These are phyloP conservation scores for Mucor plumbeus DNA, from an alignment of 371 early-diverging fungal species.

Conservation along the genomic window DNA sequence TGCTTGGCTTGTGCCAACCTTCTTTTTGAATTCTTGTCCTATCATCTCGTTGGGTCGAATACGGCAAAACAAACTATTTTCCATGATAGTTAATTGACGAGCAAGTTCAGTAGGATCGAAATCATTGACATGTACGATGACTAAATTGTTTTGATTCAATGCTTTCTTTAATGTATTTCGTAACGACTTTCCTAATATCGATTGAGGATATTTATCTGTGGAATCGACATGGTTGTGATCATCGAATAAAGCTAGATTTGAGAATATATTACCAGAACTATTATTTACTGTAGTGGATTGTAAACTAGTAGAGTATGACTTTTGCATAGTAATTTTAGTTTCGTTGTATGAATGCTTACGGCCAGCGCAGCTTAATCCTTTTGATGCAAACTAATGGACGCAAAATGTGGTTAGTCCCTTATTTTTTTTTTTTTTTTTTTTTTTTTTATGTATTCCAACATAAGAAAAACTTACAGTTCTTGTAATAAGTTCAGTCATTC, in stretches of 20 bases:
- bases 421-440: not conserved
- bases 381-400: slow-evolving; percentile 21
- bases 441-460: no score
- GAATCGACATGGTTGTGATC: slow-evolving; percentile 28
- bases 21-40: slow-evolving; percentile 62
- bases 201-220: slow-evolving; percentile 29
- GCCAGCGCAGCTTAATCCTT: slow-evolving; percentile 13
- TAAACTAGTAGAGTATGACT: slow-evolving; percentile 20
- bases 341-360: slow-evolving; percentile 20
- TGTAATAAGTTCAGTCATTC: slow-evolving; percentile 46
- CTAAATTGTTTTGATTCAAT: slow-evolving; percentile 20
- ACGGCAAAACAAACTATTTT: slow-evolving; percentile 59
- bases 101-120: slow-evolving; percentile 80
- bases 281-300: slow-evolving; percentile 29
- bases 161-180: slow-evolving; percentile 44
- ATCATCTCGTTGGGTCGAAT: slow-evolving; percentile 73
- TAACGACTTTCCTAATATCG: slow-evolving; percentile 37
- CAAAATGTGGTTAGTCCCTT: not conserved
- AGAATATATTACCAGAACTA: slow-evolving; percentile 33
- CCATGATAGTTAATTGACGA: slow-evolving; percentile 77
- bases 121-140: slow-evolving; percentile 60
- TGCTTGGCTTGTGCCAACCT: slow-evolving; percentile 51
- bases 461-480: slow-evolving; percentile 33
- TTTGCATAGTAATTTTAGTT: slow-evolving; percentile 6
- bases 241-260: slow-evolving; percentile 41